These are phyloP conservation scores for Ogataea zsoltii DNA, from an alignment of 805 yeast species.

Conservation along the genomic window DNA sequence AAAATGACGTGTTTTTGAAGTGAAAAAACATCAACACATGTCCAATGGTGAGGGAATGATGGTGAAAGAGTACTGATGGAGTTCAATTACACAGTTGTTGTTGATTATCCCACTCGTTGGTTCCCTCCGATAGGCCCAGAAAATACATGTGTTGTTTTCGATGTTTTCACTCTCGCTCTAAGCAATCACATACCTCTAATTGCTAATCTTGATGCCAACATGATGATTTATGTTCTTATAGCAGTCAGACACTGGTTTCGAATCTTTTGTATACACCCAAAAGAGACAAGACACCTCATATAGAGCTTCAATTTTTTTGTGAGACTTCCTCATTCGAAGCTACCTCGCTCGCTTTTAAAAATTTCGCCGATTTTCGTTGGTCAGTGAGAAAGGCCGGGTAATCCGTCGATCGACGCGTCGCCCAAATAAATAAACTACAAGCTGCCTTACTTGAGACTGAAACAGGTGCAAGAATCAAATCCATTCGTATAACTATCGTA, in stretches of 20 bases:
- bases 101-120: neutral
- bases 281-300: constrained; percentile 2
- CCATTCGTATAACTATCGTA: no score
- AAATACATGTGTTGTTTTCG: neutral
- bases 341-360: constrained; percentile 7
- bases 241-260: neutral
- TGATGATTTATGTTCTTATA: constrained; percentile 15
- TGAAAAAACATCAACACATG: neutral
- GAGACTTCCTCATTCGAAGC: constrained; percentile 2
- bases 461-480: no score
- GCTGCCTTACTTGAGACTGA: no score
- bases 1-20: neutral
- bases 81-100: neutral
- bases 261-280: neutral
- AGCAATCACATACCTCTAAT: constrained; percentile 29
- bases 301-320: neutral
- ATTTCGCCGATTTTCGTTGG: constrained; percentile 24
- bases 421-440: no score
- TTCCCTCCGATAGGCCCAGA: constrained; percentile 3
- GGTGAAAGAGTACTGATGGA: no score
- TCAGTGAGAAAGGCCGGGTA: constrained; percentile 18
- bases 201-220: constrained; percentile 34
- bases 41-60: neutral
- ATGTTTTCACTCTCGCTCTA: neutral
- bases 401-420: constrained; percentile 7